These are phyloP conservation scores for Aureobasidium sp. DNA, from an alignment of 2,329 filamentous ascomycete genomes.

Conservation along the genomic window DNA sequence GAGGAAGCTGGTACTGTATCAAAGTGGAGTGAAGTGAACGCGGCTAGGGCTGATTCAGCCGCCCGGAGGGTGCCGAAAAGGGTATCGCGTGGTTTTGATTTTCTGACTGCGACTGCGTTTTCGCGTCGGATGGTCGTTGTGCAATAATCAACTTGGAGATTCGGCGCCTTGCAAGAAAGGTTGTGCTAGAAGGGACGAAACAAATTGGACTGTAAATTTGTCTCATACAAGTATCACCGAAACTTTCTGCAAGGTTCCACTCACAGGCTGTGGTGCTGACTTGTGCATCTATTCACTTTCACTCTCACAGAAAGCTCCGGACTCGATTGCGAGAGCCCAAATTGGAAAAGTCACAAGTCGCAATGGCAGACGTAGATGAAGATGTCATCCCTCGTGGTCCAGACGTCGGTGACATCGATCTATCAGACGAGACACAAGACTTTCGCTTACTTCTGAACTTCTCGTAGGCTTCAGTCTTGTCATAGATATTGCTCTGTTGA, in stretches of 20 bases:
- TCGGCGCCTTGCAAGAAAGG: neutral
- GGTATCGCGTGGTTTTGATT: neutral
- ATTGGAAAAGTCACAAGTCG: constrained; percentile 16
- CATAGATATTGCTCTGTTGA: neutral
- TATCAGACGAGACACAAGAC: constrained; percentile 77
- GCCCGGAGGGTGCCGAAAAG: neutral
- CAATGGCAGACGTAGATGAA: constrained; percentile 34
- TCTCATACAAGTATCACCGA: too few relatives aligned
- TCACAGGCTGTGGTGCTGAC: neutral
- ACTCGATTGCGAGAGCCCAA: neutral
- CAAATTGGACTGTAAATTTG: neutral
- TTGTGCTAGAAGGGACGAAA: neutral
- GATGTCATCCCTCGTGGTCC: constrained; percentile 41
- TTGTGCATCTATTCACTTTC: neutral
- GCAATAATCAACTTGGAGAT: neutral
- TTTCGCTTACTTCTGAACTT: constrained; percentile 65
- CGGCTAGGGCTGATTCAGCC: constrained; percentile 9
- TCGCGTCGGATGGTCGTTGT: neutral
- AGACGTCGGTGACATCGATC: constrained; percentile 68
- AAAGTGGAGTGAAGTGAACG: neutral
- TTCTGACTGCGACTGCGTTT: constrained; percentile 6
- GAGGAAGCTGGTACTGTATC: neutral
- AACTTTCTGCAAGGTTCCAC: neutral
- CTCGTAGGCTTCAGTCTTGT: constrained; percentile 31
- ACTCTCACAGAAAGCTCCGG: neutral